Conservation (phyloP, 768 basidiomycete species). For the Russula dissimulans region DNA sequence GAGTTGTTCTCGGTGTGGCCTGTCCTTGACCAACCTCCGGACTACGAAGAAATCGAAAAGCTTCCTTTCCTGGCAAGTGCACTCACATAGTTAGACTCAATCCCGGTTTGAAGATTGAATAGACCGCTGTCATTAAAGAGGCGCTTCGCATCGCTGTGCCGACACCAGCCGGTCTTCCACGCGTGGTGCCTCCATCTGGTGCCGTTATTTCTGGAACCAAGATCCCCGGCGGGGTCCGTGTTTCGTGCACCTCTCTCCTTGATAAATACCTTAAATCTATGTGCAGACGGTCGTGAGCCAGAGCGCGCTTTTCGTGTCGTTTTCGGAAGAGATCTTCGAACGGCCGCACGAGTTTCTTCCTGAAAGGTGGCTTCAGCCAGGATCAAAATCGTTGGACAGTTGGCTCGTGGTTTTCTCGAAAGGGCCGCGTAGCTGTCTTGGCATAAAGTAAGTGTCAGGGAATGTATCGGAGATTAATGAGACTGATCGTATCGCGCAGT, state of each 20-base stretch:
- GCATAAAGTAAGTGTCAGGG: constrained; percentile 15
- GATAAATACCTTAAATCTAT: neutral
- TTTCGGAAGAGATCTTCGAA: constrained; percentile 14
- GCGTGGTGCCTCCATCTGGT: constrained; percentile 7
- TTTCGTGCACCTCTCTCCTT: neutral
- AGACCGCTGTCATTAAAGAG: constrained; percentile 15
- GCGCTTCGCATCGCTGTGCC: neutral
- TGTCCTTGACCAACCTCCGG: neutral
- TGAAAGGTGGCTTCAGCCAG: constrained; percentile 17
- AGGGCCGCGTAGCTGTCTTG: constrained; percentile 19
- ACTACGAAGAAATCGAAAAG: constrained; percentile 4
- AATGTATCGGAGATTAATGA: neutral
- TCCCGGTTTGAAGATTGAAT: neutral
- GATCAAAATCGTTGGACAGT: constrained; percentile 6
- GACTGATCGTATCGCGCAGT: neutral
- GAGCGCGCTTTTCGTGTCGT: constrained; percentile 9
- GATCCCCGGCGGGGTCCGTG: constrained; percentile 10
- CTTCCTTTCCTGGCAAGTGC: constrained; percentile 9
- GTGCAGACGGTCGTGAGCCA: constrained; percentile 9
- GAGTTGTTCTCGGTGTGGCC: constrained; percentile 6
- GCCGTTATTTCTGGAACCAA: neutral
- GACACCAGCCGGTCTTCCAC: constrained; percentile 4
- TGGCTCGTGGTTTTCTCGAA: constrained; percentile 19
- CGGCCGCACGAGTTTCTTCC: constrained; percentile 16
- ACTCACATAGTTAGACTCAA: neutral